Percentiles rank a stretch among this genome's conserved stretches.
These are phyloP conservation scores for Nannochloropsis salina DNA, from an alignment of 108 stramenopile genomes.

Conservation along the genomic window DNA sequence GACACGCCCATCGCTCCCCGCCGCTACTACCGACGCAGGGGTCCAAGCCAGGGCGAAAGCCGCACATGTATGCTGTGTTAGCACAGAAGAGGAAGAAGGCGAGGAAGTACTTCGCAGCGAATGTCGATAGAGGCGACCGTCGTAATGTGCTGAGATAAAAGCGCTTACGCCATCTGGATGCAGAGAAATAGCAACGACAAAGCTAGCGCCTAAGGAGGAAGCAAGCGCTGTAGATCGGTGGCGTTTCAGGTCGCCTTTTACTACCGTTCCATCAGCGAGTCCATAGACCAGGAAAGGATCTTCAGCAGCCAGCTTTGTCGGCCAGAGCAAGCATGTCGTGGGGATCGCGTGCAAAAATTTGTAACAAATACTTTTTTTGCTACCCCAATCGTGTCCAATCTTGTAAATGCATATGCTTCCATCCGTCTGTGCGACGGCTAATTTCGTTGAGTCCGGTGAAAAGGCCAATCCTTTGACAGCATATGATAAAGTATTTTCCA, in stretches of 20 bases:
- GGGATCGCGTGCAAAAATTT: conserved; percentile 54
- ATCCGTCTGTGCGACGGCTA: conserved; percentile 64
- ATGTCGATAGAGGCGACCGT: conserved; percentile 57
- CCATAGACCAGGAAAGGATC: conserved; percentile 57
- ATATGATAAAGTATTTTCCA: conserved; percentile 32
- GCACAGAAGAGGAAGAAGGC: conserved; percentile 25
- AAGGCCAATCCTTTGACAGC: conserved; percentile 57
- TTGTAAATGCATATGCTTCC: conserved; percentile 69
- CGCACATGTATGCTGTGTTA: conserved; percentile 50
- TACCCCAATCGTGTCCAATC: conserved; percentile 56
- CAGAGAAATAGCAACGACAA: conserved; percentile 48
- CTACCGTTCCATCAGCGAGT: conserved; percentile 58
- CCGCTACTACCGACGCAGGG: conserved; percentile 48
- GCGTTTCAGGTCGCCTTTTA: conserved; percentile 21
- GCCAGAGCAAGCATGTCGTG: conserved; percentile 60
- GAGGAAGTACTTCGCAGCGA: background rate
- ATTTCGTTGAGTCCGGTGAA: conserved; percentile 57
- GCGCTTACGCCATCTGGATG: conserved; percentile 55
- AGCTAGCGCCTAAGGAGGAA: conserved; percentile 36
- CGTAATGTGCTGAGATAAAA: conserved; percentile 56
- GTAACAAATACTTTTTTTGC: conserved; percentile 64
- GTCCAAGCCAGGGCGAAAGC: conserved; percentile 62
- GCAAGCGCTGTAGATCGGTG: conserved; percentile 41
- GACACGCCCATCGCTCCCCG: conserved; percentile 58
- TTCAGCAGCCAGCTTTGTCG: conserved; percentile 49